These are phyloP conservation scores for Fraxinus platypoda DNA, from an alignment of 305 asterid species.

Conservation along the genomic window DNA sequence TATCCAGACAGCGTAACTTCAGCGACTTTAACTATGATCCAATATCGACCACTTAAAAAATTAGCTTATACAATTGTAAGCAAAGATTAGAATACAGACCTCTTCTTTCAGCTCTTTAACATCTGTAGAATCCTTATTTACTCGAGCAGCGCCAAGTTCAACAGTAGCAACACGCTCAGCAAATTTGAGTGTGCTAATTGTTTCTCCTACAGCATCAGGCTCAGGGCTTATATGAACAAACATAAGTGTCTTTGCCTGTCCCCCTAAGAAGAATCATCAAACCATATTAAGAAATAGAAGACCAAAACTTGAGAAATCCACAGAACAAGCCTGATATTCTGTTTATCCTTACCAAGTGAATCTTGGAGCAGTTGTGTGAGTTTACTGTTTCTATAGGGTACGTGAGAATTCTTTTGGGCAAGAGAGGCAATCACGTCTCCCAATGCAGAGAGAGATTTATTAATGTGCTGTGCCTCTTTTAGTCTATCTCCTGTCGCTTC, in stretches of 20 bases:
- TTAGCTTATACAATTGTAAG: background rate
- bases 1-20: constrained; percentile 28
- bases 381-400: constrained; percentile 93
- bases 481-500: constrained; percentile 96
- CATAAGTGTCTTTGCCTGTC: constrained; percentile 98
- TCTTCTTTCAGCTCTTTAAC: constrained; percentile 94
- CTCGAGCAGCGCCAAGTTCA: constrained; percentile 97
- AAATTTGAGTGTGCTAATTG: constrained; percentile 88
- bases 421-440: constrained; percentile 96
- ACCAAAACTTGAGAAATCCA: background rate
- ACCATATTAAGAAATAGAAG: constrained; percentile 10
- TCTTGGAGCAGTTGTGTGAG: constrained; percentile 96
- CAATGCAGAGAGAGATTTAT: constrained; percentile 85
- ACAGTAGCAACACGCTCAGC: constrained; percentile 98
- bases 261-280: constrained; percentile 48
- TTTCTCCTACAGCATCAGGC: constrained; percentile 85
- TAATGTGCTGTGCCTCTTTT: constrained; percentile 94
- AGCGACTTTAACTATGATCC: constrained; percentile 14
- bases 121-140: constrained; percentile 77
- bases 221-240: constrained; percentile 97
- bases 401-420: constrained; percentile 85
- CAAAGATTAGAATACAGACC: constrained; percentile 38
- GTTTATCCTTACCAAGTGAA: constrained; percentile 80
- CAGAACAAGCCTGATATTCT: background rate
- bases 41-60: background rate